Percentiles rank a stretch among this genome's conserved stretches.
phyloP scores from a whole-genome alignment of 495 filamentous ascomycete species.

The Massariosphaeria phaeospora region DNA sequence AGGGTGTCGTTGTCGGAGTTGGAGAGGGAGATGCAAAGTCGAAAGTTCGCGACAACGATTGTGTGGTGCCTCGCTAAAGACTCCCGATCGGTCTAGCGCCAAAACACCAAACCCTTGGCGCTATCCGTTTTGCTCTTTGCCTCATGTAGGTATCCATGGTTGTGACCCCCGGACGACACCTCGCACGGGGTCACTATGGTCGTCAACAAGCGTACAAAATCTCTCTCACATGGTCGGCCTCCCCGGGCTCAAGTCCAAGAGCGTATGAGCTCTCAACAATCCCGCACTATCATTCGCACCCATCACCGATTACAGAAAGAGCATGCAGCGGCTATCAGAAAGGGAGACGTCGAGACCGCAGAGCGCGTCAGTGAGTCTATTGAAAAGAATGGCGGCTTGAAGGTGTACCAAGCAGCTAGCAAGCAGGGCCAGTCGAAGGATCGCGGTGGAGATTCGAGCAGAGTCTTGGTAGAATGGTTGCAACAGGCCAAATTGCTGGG shows the following conservation, averaged over 20 bases:
- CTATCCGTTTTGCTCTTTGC: not conserved
- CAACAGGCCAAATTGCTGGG: slow-evolving; percentile 42
- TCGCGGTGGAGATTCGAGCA: slow-evolving; percentile 87
- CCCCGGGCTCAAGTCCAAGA: slow-evolving; percentile 40
- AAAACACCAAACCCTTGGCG: not conserved
- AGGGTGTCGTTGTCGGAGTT: slow-evolving; percentile 11
- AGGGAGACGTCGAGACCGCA: slow-evolving; percentile 56
- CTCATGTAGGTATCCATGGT: not conserved
- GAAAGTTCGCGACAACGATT: slow-evolving; percentile 6
- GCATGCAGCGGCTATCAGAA: slow-evolving; percentile 59
- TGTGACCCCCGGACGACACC: slow-evolving; percentile 1
- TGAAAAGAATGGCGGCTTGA: slow-evolving; percentile 66
- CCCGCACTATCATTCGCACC: slow-evolving; percentile 72
- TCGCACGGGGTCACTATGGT: slow-evolving; percentile 36
- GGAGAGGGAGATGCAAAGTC: no score
- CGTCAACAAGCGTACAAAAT: slow-evolving; percentile 43
- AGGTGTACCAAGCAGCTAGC: slow-evolving; percentile 84
- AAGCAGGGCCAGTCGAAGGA: slow-evolving; percentile 76
- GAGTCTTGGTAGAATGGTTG: slow-evolving; percentile 82
- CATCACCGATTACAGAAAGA: slow-evolving; percentile 82
- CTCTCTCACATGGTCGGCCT: slow-evolving; percentile 66
- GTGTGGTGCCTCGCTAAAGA: slow-evolving; percentile 14
- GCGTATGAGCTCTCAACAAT: slow-evolving; percentile 69
- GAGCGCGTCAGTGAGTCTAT: slow-evolving; percentile 57
- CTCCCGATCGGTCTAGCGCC: slow-evolving; percentile 19